A percentile compares a stretch with the other conserved stretches of the same genome.
Evolutionary conservation across 768 basidiomycete genomes (phyloP).

Genomic region (Calocybe cyanea): DNA sequence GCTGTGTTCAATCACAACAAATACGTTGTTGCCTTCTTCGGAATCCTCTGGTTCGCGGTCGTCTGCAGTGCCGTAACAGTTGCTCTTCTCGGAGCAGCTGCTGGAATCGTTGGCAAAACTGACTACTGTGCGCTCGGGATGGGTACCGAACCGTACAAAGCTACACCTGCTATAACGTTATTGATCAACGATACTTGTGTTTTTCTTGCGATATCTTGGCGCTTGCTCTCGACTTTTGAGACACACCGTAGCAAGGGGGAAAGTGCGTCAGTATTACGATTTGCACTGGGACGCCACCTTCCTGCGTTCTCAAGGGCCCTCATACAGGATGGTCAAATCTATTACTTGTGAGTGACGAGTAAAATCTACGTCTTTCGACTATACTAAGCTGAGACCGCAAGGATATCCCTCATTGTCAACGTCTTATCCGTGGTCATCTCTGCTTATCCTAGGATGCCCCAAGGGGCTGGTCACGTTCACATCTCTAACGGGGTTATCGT

Average conservation of each 20-base stretch:
- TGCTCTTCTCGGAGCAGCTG: conserved; percentile 16
- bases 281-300: conserved; percentile 13
- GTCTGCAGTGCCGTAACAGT: conserved; percentile 21
- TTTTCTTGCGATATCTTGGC: conserved; percentile 29
- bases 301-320: conserved; percentile 21
- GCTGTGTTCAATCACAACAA: conserved; percentile 17
- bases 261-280: conserved; percentile 2
- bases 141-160: conserved; percentile 9
- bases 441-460: conserved; percentile 2
- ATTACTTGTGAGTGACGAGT: conserved; percentile 25
- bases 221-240: conserved; percentile 7
- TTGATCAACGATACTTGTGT: conserved; percentile 26
- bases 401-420: conserved; percentile 11
- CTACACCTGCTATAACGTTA: conserved; percentile 17
- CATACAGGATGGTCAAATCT: conserved; percentile 26
- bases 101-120: conserved; percentile 25
- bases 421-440: conserved; percentile 1
- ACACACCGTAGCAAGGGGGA: not conserved
- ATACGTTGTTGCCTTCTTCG: conserved; percentile 21
- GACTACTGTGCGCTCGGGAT: conserved; percentile 21
- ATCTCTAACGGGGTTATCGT: conserved; percentile 6
- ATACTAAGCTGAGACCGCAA: not conserved
- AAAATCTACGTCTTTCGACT: not conserved
- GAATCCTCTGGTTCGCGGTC: conserved; percentile 24
- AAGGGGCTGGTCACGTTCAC: conserved; percentile 8